phyloP scores from a whole-genome alignment of 805 yeast genomes.

The Saccharomyces mikatae region DNA sequence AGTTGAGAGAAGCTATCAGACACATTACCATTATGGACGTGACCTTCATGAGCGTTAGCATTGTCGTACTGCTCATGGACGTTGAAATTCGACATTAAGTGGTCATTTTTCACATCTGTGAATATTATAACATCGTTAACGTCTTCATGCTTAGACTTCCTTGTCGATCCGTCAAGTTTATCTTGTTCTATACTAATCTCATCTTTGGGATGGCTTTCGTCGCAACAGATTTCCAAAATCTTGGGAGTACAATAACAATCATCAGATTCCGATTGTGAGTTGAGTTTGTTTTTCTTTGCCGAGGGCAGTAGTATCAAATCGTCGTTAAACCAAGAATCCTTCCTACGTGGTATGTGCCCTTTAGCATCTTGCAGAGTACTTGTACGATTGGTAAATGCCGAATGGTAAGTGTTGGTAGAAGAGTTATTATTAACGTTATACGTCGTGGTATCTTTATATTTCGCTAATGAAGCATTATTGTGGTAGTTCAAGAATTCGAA shows the following conservation, averaged over 20 bases:
- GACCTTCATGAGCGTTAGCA: conserved; percentile 1
- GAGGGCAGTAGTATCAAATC: conserved; percentile 16
- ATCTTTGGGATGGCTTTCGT: conserved; percentile 22
- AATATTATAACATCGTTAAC: conserved; percentile 8
- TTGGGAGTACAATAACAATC: conserved; percentile 31
- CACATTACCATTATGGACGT: neutral
- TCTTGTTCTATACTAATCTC: neutral
- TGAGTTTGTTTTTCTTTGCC: neutral
- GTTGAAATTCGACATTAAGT: neutral
- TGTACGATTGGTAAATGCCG: neutral
- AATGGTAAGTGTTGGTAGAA: neutral
- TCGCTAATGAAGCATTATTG: conserved; percentile 6
- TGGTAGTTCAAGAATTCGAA: conserved; percentile 37
- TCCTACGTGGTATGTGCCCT: neutral
- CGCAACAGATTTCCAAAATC: conserved; percentile 37
- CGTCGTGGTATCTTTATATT: neutral
- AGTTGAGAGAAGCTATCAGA: neutral
- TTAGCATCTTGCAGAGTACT: neutral
- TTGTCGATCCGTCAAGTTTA: neutral
- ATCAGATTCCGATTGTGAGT: neutral
- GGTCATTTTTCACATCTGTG: conserved; percentile 2
- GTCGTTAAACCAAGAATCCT: conserved; percentile 4
- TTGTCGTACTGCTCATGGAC: neutral
- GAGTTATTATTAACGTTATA: neutral
- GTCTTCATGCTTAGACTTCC: neutral